Base-by-base conservation (phyloP, 805 yeast genomes). In the Blastobotrys muscicola region DNA sequence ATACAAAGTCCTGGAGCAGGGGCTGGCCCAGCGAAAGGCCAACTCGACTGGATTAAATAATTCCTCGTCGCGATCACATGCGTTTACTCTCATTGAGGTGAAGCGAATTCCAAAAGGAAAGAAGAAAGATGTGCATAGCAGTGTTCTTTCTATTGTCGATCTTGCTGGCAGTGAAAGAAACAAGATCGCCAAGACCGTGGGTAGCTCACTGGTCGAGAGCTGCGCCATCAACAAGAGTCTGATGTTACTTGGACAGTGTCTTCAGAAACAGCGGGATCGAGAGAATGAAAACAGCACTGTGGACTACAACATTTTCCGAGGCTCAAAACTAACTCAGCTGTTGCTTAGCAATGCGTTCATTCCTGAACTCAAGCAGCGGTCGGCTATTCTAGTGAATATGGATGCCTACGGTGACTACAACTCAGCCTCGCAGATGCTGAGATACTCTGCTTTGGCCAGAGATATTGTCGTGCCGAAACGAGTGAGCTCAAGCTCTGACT, bases 121-220 rank as follows among this genome's bases (percentile, higher is more conserved):
- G 36, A 40, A 38, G 37, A 45, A 37, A 29, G 48, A 41, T 61
- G 62, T 16, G 42, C 40, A 13, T 38, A 51, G 38, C 33, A 55
- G 73, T 4, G 62, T 74, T 39, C 57, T 75, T 23, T 69, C 74
- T 0, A 55, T 76, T 35, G 74, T 72, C 0, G 80, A 76, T 49
- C 51, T 76, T 13, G 77, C 79, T 1, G 78, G 79, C 1, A 64
- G 75, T 7, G 79, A 75, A 54, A 62, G 78, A 50, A 62, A 72
- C 8, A 71, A 70, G 45, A 48, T 60, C 9, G 70, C 78, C 1
- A 64, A 64, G 43, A 69, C 76, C 0, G 59, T 60, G 8, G 76
- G 76, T 3, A 53, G 60, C n/a, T 64, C 69, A 15, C 59, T 71
- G 37, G 64, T 59, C 38, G 79, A 75, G 47, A 72, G 75, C 12